These are phyloP conservation scores for Dictyostelium intermedium DNA, from an alignment of 78 protist species.

Conservation along the genomic window DNA sequence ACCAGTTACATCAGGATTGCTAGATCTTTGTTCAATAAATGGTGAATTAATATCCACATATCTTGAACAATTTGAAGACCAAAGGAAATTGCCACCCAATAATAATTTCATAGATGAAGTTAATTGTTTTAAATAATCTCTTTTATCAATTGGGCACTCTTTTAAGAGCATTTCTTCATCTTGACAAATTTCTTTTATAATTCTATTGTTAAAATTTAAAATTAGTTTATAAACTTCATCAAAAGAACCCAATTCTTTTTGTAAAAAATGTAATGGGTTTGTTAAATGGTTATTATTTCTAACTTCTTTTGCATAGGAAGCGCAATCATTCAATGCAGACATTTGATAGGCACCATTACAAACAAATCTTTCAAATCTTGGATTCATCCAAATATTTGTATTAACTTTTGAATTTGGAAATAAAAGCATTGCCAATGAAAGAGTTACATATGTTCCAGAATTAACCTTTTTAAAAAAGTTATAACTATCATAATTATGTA, in stretches of 20 bases:
- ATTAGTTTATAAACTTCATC: neutral
- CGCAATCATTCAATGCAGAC: neutral
- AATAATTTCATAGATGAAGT: neutral
- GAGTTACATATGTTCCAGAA: neutral
- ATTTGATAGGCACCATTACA: neutral
- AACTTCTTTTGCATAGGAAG: neutral
- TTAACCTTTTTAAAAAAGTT: neutral
- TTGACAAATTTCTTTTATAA: neutral
- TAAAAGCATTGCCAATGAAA: neutral
- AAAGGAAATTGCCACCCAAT: neutral
- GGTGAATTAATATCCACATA: neutral
- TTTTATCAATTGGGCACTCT: neutral
- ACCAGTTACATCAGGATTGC: neutral
- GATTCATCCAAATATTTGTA: neutral
- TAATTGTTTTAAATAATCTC: neutral
- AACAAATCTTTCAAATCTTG: neutral
- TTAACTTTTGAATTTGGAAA: neutral
- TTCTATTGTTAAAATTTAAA: neutral
- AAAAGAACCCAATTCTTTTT: neutral
- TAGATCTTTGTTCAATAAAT: neutral
- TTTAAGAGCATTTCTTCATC: neutral
- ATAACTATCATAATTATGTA: neutral
- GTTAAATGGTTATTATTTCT: neutral
- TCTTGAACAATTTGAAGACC: neutral
- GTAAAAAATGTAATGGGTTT: neutral